Base-by-base conservation (phyloP, 176 grass and related monocot species). In the Avena atlantica region DNA sequence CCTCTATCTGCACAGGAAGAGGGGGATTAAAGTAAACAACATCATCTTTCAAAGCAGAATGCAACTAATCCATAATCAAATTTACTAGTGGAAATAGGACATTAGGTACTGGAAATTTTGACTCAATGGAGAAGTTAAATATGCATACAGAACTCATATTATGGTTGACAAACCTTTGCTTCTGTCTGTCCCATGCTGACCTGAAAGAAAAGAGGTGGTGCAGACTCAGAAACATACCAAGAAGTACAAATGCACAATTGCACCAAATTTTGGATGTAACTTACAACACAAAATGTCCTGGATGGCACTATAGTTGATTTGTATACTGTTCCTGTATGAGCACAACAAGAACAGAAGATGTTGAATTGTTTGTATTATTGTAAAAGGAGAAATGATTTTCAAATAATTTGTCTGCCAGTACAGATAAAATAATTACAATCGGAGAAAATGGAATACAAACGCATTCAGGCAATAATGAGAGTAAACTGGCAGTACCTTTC, bases 241-340 rank as follows among this genome's bases (percentile, higher is more conserved):
- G 58, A 57, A 76, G 78, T n/a, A 49, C 15, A 85, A 62, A 80
- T 53, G 60, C 59, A 80, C 60, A 80, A 56, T 19, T 79, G 9
- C 63, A 78, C 59, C 76, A 16, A 45, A 73, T 42, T 73, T 90
- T 80, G 42, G 24, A 73, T 67, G 34, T 77, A 51, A 88, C 93
- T 89, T 96, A 98, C 96, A 83, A 98, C 84, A 21, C 92, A 98
- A 94, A 96, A 98, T 89, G 96, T 98, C 82, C 96, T 93, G 63
- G 93, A 98, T 72, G 96, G 90, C 84, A 98, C 90, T 82, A 98
- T 95, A 58, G 86, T 92, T 74, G 96, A 86, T 92, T 93, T 96
- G 88, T 96, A 98, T 90, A 98, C 73, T n/a, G 92, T 96, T 86
- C 96, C 96, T 98, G 90, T 92, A 76, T 85, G 63, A 87, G 40